Evolutionary conservation across 352 stramenopile species (phyloP), one percentile per base, ranked within the genome.

Genomic region (Plasmopara muralis): DNA sequence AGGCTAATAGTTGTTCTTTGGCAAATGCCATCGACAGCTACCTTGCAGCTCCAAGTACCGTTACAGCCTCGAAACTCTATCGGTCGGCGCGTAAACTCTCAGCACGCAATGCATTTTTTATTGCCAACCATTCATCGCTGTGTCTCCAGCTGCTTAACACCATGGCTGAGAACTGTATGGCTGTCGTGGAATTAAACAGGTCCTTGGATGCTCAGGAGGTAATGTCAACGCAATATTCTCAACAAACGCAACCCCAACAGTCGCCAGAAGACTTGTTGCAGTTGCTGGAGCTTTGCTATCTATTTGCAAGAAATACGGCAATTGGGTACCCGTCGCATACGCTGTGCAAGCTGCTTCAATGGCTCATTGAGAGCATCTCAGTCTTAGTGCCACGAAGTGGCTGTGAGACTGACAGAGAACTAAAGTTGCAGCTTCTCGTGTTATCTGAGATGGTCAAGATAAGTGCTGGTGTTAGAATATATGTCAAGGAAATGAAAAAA

Each of bases 261-360:
- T 60, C 44, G 0, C 31, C 55, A 9, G 52, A 66, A 14, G 48
- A 69, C 25, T 57, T 52, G 13, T 49, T 69, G 55, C 76, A 83
- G 43, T 51, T 85, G n/a, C 60, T 89, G 8, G 79, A 89, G 43
- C 61, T 87, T 4, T 51, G 77, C 15, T 85, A 75, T 43, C 28
- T 85, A 15, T 87, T 87, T 48, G 59, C 60, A 25, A 68, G 70
- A 29, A 73, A 65, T 20, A 72, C 74, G 0, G 52, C 63, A 8
- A 76, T 92, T 40, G 77, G 77, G 20, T 92, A 89, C 48, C 82
- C 82, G 18, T 87, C 82, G 0, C 77, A 86, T n/a, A 56, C 69
- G 3, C 45, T 89, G 12, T 77, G 73, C 30, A 86, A 85, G 55
- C 50, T 89, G 33, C 18, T 92, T 15, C 75, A 85, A 35, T 84